Evolutionary conservation across 495 filamentous ascomycete genomes (phyloP), one percentile per base, ranked within the genome.

Genomic region (Letharia lupina): DNA sequence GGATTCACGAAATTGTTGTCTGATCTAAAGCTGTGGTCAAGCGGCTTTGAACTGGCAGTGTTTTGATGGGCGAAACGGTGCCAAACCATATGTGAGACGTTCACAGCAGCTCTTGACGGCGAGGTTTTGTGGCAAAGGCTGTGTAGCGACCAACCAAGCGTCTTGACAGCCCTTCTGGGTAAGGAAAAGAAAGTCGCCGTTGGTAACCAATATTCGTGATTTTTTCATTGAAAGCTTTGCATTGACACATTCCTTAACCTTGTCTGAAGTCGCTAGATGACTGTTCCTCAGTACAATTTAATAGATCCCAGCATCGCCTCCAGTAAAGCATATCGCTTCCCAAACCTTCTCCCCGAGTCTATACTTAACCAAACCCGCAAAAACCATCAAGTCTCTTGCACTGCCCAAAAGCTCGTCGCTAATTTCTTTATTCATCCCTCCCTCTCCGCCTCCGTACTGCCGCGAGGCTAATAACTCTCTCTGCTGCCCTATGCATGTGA

Each of bases 361-460:
- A 76, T 96, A 98, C 73, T 91, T 87, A 70, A 98, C 84, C 82
- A 96, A 87, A 39, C 94, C 93, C 18, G 93, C 93, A 78, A 96
- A 98, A 44, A 95, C 86, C 81, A 93, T 95, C 64, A 96, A 74
- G 77, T 96, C 94, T 72, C 89, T 88, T 60, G 87, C 91, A 72
- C 86, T 89, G 70, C 87, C 83, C 75, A 88, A 83, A 70, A 96
- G 77, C 69, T 87, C 79, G 50, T 87, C 85, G 31, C 87, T 82
- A 75, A 94, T 83, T 64, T 82, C 81, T 65, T 83, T 80, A 69
- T 86, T 87, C 67, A 86, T 87, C 63, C 87, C 86, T 70, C 90
- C 91, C 64, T 87, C 88, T 64, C 87, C 87, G 71, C 90, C 91
- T 62, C 87, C 88, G 73, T 86, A 97, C 66, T 84, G 79, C 33